These are phyloP conservation scores for Plantago ovata DNA, from an alignment of 257 asterid species.

Conservation along the genomic window DNA sequence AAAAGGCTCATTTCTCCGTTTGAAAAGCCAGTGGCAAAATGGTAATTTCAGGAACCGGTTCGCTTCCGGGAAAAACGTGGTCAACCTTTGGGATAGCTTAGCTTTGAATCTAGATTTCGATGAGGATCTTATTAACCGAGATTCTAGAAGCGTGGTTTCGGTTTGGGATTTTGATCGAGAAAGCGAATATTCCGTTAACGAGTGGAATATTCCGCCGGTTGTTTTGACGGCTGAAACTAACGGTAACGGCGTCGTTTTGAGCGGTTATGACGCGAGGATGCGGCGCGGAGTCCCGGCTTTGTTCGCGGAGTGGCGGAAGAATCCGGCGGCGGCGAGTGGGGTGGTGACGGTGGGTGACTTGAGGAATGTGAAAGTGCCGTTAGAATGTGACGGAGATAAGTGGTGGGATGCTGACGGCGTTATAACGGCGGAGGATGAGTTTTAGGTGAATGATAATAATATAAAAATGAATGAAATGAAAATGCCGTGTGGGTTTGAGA, in stretches of 20 bases:
- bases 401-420: conserved; percentile 90
- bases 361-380: conserved; percentile 59
- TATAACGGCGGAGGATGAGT: conserved; percentile 37
- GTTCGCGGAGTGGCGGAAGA: conserved; percentile 66
- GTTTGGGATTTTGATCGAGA: conserved; percentile 47
- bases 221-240: conserved; percentile 44
- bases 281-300: conserved; percentile 45
- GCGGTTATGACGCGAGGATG: conserved; percentile 68
- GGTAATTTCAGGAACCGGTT: conserved; percentile 43
- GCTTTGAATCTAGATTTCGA: conserved; percentile 59
- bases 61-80: conserved; percentile 59
- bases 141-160: conserved; percentile 46
- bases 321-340: conserved; percentile 38
- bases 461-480: too few relatives aligned
- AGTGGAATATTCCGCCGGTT: conserved; percentile 32
- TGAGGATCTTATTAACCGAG: conserved; percentile 39
- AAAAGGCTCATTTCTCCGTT: conserved; percentile 32
- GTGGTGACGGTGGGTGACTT: conserved; percentile 71
- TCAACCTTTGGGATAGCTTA: conserved; percentile 83
- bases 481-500: too few relatives aligned
- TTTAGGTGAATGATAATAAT: conserved; percentile 4
- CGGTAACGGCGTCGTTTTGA: conserved; percentile 43
- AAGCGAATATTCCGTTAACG: conserved; percentile 15
- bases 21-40: conserved; percentile 23
- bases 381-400: conserved; percentile 46